These are phyloP conservation scores for Grigorovia transvaalensis DNA, from an alignment of 805 yeast species.

Conservation along the genomic window DNA sequence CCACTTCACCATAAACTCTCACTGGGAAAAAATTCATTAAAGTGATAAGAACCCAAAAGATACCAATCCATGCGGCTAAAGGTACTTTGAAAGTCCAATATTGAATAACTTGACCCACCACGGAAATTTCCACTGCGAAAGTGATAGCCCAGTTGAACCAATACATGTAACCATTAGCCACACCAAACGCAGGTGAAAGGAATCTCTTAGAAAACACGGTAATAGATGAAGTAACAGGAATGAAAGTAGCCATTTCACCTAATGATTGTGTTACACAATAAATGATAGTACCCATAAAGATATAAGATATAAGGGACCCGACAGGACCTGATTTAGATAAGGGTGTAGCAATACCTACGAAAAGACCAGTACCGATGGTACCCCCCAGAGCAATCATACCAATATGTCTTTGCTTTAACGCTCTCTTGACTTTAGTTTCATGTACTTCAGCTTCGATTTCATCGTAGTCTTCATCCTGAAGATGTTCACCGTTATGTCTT, in stretches of 20 bases:
- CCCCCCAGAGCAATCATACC: conserved; percentile 69
- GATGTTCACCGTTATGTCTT: conserved; percentile 1
- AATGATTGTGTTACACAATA: conserved; percentile 53
- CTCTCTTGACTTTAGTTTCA: conserved; percentile 41
- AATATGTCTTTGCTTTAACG: conserved; percentile 51
- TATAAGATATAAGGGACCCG: conserved; percentile 46
- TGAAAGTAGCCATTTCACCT: conserved; percentile 68
- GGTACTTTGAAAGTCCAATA: conserved; percentile 48
- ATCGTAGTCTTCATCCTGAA: conserved; percentile 14
- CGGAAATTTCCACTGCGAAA: conserved; percentile 50
- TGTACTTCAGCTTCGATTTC: conserved; percentile 21
- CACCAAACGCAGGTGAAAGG: conserved; percentile 55
- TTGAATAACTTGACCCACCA: conserved; percentile 44
- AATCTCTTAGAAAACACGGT: conserved; percentile 55
- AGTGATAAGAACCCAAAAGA: conserved; percentile 39
- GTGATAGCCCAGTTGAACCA: conserved; percentile 70
- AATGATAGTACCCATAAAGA: conserved; percentile 53
- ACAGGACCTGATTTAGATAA: conserved; percentile 54
- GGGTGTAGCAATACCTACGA: conserved; percentile 51
- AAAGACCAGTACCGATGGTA: conserved; percentile 63
- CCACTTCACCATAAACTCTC: conserved; percentile 45
- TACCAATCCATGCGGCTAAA: conserved; percentile 51
- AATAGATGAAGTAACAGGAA: conserved; percentile 54
- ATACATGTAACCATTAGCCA: conserved; percentile 59
- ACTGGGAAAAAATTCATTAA: conserved; percentile 43